A percentile compares a stretch with the other conserved stretches of the same genome.
Evolutionary conservation across 345 rosid genomes (phyloP).

Genomic region (Eucalyptus erythrocorys): DNA sequence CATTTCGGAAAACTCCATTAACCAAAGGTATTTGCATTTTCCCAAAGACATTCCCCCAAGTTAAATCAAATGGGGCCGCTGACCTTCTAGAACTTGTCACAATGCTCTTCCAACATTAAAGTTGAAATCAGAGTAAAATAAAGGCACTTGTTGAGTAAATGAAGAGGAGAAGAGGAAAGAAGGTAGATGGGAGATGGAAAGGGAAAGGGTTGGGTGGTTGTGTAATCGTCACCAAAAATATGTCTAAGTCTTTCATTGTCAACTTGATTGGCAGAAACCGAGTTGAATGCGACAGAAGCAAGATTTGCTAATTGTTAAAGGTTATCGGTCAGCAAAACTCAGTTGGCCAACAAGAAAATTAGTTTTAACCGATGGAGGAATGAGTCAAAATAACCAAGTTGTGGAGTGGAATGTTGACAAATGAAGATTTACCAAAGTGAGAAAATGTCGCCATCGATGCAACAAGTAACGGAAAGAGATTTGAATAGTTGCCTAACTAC

Average conservation of each 20-base stretch:
- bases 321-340: background rate
- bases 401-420: background rate
- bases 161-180: background rate
- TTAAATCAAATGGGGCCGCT: too few relatives aligned
- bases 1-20: too few relatives aligned
- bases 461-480: background rate
- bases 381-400: background rate
- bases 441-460: background rate
- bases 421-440: background rate
- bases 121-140: background rate
- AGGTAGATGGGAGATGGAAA: background rate
- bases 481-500: background rate
- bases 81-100: background rate
- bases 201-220: background rate
- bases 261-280: background rate
- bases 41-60: too few relatives aligned
- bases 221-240: too few relatives aligned
- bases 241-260: background rate
- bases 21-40: too few relatives aligned
- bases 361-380: background rate
- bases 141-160: background rate
- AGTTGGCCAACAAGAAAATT: background rate
- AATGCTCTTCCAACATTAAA: background rate
- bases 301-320: background rate
- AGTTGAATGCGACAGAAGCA: background rate